Evolutionary conservation across 176 grass and related monocot species (phyloP), one percentile per base, ranked within the genome.

Genomic region (Pharus latifolius): DNA sequence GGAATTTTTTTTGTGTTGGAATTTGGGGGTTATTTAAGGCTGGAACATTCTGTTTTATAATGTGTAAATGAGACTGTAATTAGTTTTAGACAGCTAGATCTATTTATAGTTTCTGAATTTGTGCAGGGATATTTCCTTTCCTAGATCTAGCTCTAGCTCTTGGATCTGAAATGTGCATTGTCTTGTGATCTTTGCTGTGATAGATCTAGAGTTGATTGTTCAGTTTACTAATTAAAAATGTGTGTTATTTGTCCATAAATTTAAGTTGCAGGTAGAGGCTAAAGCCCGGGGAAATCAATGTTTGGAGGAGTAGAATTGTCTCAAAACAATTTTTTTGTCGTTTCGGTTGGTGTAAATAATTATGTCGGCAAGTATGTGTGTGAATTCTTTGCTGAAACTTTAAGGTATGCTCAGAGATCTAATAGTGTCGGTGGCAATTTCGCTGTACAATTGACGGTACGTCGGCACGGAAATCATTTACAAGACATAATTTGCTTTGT

Each of bases 341-440:
- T 45, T 20, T 22, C 27, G 17, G 51, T 57, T 22, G 52, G 35
- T 57, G 16, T 3, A 75, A 14, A 83, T 83, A 63, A 30, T 62
- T 76, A 47, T 70, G 71, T 70, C 43, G 29, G 23, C 65, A 34
- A 37, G 27, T 70, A 20, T 53, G 15, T 46, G 57, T 45, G 44
- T 20, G 29, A 56, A 47, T 70, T 70, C 38, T 83, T 77, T 83
- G 48, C 73, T 77, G 48, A 70, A 47, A 24, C 56, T 45, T 56
- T 20, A 48, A 64, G 56, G 22, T 83, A 63, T 50, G 55, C 58
- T n/a, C 38, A 54, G 19, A 55, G 64, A 83, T 83, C 63, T 76
- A 46, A 33, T 49, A 33, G 10, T 28, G 78, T 72, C 59, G 13
- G 18, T 71, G 56, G n/a, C 26, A 71, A 63, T 22, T 80, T 73